Percentiles rank a stretch among this genome's conserved stretches.
Conservation (phyloP, 768 basidiomycete species). For the Rhizopogon vulgaris region DNA sequence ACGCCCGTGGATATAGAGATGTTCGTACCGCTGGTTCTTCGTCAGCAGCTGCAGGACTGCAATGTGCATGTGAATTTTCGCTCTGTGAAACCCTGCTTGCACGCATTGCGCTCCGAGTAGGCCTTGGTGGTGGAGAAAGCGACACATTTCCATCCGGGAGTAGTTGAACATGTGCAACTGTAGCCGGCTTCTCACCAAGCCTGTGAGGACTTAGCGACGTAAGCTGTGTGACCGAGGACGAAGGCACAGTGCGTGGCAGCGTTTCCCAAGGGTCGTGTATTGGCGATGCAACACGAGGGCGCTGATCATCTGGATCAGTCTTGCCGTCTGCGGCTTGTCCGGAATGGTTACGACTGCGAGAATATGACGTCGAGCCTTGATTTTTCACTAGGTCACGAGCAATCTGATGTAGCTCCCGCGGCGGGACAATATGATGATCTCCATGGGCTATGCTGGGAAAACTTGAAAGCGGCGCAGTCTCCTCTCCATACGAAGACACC, state of each 20-base stretch:
- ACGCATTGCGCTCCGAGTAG: conserved; percentile 11
- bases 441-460: conserved; percentile 25
- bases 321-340: conserved; percentile 11
- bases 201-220: conserved; percentile 2
- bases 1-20: conserved; percentile 8
- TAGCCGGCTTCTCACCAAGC: background rate
- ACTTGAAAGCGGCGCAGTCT: conserved; percentile 26
- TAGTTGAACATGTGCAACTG: conserved; percentile 1
- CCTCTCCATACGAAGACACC: conserved; percentile 47
- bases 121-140: conserved; percentile 22
- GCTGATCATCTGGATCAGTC: conserved; percentile 2
- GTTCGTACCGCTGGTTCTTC: conserved; percentile 3
- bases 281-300: conserved; percentile 8
- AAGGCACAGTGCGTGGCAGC: conserved; percentile 40
- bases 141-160: conserved; percentile 15
- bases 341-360: conserved; percentile 15
- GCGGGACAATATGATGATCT: conserved; percentile 48
- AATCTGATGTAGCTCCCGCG: conserved; percentile 45
- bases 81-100: conserved; percentile 3
- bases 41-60: background rate
- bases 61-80: conserved; percentile 2
- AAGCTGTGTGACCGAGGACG: conserved; percentile 44
- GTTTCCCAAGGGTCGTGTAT: conserved; percentile 11
- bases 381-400: conserved; percentile 17
- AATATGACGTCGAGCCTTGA: conserved; percentile 1